Base-by-base conservation (phyloP, 2,329 filamentous ascomycete species). In the Penicillium sp. region DNA sequence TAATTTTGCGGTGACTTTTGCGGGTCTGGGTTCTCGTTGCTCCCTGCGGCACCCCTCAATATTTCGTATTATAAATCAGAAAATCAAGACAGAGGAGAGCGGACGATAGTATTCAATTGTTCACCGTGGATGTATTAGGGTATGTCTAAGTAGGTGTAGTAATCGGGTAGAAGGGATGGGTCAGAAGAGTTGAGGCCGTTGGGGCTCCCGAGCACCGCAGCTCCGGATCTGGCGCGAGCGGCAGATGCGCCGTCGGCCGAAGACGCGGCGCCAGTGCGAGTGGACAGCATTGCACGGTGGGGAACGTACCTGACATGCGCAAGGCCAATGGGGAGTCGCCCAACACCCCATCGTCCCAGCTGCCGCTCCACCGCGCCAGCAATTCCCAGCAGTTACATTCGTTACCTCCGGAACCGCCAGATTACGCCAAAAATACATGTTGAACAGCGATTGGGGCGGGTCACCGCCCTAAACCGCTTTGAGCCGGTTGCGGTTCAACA, bases 391-490 rank as follows among this genome's bases (percentile, higher is more conserved):
- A 38, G 18, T 36, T 36, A 18, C 28, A 30, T 11, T 13, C 3
- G 33, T 18, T 11, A 20, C 16, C 18, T 20, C 8, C 7, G 35
- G 2, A 20, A 38, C 35, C 16, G 16, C 44, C 27, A 33, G 3
- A 36, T 20, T 38, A 38, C 35, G 4, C 8, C 35, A 38, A 38
- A 38, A 41, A 22, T 41, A 41, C 39, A 41, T 41, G 39, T 50
- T 50, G 47, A 54, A 50, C 51, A n/a, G 18, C 46, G 48, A 57
- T 59, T 62, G 63, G 63, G 64, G 61, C 57, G 57, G 63, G 56
- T 50, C 55, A 20, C 10, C 10, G 35, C 64, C 61, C 70, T 69
- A 72, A 63, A 55, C 70, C 68, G 13, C 18, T 65, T 73, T 56
- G 44, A 64, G 66, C 49, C 59, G 54, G 36, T 54, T 63, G 57